phyloP scores from a whole-genome alignment of 2,329 filamentous ascomycete genomes.

The Rhytidhysteron rufulum region DNA sequence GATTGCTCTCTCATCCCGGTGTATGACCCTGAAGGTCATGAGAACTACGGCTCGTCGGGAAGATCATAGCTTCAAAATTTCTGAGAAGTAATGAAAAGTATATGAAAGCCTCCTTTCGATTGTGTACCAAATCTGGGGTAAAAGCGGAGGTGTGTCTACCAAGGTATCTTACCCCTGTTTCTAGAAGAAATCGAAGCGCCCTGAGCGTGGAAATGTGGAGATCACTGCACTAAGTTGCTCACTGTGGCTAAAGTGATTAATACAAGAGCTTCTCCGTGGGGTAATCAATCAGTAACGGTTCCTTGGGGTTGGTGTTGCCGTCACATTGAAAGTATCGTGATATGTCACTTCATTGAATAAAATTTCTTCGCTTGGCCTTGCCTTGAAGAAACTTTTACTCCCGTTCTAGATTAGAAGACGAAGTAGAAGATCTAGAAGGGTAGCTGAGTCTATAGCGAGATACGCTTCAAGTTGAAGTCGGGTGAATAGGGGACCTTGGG shows the following conservation, averaged over 20 bases:
- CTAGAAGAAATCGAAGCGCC: constrained; percentile 19
- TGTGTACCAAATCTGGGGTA: constrained; percentile 32
- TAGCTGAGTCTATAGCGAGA: no score
- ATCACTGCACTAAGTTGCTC: constrained; percentile 8
- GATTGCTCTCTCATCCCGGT: constrained; percentile 10
- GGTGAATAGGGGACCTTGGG: no score
- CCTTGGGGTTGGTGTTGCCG: constrained; percentile 6
- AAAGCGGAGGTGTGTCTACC: constrained; percentile 26
- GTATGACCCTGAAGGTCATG: constrained; percentile 22
- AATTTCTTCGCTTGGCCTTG: no score
- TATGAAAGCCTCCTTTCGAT: constrained; percentile 25
- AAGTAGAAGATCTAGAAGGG: no score
- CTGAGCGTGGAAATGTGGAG: constrained; percentile 12
- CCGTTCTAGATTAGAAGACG: no score
- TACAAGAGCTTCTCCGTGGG: constrained; percentile 10
- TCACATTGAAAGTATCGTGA: not conserved
- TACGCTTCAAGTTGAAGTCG: no score
- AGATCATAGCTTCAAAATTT: constrained; percentile 9
- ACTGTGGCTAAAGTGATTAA: constrained; percentile 17
- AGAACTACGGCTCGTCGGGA: constrained; percentile 30
- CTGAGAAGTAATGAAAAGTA: constrained; percentile 29
- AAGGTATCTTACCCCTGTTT: constrained; percentile 17
- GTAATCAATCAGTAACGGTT: constrained; percentile 12
- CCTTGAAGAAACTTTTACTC: no score
- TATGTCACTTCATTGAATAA: no score